These are phyloP conservation scores for Hymenoscyphus linearis DNA, from an alignment of 2,329 filamentous ascomycete species.

Conservation along the genomic window DNA sequence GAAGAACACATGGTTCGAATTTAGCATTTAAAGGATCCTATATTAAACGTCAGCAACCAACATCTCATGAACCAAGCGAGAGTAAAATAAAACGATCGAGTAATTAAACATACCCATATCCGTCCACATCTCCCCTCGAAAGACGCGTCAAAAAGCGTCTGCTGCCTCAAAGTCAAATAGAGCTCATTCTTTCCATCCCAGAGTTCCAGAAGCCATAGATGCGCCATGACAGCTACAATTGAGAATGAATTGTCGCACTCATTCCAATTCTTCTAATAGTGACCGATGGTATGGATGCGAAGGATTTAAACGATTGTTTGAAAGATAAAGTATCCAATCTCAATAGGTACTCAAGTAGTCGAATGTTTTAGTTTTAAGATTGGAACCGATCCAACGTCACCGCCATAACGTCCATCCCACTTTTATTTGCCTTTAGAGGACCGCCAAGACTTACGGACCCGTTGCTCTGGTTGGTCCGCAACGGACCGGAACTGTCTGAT, in stretches of 20 bases:
- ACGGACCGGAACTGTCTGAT: no score
- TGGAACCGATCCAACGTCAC: background rate
- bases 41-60: background rate
- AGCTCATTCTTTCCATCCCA: background rate
- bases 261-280: background rate
- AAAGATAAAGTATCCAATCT: background rate
- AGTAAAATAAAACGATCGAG: background rate
- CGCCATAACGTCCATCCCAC: slow-evolving; percentile 1
- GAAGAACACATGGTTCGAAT: slow-evolving; percentile 26
- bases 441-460: background rate
- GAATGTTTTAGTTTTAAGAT: background rate
- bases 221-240: background rate
- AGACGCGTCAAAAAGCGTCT: background rate
- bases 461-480: no score
- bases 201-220: background rate
- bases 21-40: slow-evolving; percentile 29
- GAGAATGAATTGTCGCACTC: background rate
- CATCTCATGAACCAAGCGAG: background rate
- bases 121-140: background rate
- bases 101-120: background rate
- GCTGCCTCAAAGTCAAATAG: background rate
- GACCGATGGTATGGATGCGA: background rate
- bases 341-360: no score
- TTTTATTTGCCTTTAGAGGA: background rate
- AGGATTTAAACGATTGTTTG: background rate